Evolutionary conservation across 371 early-diverging fungal species (phyloP).

Genomic region (Nematocida parisii): DNA sequence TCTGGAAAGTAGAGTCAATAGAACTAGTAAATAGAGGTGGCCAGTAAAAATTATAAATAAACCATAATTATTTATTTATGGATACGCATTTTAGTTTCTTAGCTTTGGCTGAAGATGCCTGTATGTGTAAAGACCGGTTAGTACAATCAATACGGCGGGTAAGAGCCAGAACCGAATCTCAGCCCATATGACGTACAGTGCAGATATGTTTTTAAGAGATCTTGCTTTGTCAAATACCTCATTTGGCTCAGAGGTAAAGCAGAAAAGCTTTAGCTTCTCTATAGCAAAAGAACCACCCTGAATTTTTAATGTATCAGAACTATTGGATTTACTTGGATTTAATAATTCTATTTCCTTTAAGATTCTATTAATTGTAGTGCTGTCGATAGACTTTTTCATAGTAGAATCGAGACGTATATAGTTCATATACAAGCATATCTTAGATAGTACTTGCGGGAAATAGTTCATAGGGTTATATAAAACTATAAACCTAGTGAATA

Average conservation of each 20-base stretch:
- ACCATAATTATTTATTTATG: too few relatives aligned
- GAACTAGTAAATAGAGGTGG: too few relatives aligned
- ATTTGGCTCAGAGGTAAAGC: not conserved
- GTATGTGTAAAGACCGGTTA: constrained; percentile 14
- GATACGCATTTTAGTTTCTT: not conserved
- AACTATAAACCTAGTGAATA: not conserved
- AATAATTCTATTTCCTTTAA: not conserved
- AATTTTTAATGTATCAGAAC: too few relatives aligned
- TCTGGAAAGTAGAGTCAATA: too few relatives aligned
- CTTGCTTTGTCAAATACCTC: not conserved
- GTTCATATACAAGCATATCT: not conserved
- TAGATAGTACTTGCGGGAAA: not conserved
- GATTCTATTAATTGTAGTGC: not conserved
- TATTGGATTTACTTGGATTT: too few relatives aligned
- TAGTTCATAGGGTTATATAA: not conserved
- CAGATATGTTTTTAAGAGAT: not conserved
- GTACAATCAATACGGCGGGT: not conserved
- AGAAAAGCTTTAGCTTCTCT: not conserved
- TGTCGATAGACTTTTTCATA: not conserved
- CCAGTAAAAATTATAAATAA: too few relatives aligned
- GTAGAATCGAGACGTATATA: not conserved
- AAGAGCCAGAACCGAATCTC: not conserved
- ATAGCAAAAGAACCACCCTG: too few relatives aligned
- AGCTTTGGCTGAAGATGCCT: constrained; percentile 14
- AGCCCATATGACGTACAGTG: not conserved